Evolutionary conservation across 1,284 basidiomycete genomes (phyloP).

Genomic region (Earliella scabrosa): DNA sequence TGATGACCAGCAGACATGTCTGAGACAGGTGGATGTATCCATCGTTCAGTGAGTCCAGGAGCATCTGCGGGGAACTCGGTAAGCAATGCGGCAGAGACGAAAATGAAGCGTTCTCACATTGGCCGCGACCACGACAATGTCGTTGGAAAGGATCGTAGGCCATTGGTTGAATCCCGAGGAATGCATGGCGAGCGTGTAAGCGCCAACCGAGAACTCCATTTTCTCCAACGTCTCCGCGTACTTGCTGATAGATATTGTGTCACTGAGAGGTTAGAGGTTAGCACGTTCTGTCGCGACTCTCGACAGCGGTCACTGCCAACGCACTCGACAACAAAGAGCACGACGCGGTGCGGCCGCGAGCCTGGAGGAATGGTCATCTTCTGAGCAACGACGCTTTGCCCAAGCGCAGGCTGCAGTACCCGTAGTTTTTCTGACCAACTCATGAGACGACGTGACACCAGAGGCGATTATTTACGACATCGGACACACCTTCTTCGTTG

Average conservation of each 20-base stretch:
- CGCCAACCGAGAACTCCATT: constrained; percentile 19
- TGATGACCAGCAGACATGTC: constrained; percentile 47
- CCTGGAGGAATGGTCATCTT: constrained; percentile 3
- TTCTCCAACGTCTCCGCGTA: constrained; percentile 18
- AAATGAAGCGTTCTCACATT: constrained; percentile 6
- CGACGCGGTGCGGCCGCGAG: constrained; percentile 15
- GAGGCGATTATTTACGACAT: no score
- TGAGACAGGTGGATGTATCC: constrained; percentile 43
- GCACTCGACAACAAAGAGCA: constrained; percentile 26
- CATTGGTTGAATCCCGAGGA: constrained; percentile 15
- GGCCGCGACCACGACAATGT: constrained; percentile 23
- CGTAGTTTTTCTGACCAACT: constrained; percentile 9
- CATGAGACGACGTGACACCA: not conserved
- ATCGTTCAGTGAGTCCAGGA: constrained; percentile 33
- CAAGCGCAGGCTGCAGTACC: constrained; percentile 10
- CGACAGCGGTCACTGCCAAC: not conserved
- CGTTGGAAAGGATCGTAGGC: constrained; percentile 20
- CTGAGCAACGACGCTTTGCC: constrained; percentile 12
- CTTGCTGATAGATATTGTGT: constrained; percentile 17
- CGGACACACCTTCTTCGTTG: constrained; percentile 15
- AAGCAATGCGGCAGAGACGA: not conserved
- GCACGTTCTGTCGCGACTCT: no score
- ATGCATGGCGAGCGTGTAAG: constrained; percentile 24
- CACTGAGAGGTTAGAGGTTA: constrained; percentile 2
- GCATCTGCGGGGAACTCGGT: constrained; percentile 30